Conservation (phyloP, 2,329 filamentous ascomycete species). For the Herpotrichia juniperi region DNA sequence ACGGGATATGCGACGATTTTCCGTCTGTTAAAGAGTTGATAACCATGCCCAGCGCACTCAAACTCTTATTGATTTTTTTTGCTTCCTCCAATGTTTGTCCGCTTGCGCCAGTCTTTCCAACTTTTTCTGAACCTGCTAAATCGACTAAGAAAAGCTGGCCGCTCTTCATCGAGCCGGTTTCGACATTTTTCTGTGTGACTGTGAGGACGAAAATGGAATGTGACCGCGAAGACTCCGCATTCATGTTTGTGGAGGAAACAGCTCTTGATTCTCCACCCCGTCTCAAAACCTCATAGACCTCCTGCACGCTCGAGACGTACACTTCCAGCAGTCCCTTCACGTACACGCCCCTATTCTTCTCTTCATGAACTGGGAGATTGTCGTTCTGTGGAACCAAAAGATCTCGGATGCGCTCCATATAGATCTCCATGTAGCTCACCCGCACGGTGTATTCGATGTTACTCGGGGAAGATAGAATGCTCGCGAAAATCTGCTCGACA, state of each 20-base stretch:
- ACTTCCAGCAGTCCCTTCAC: slow-evolving; percentile 95
- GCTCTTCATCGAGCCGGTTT: slow-evolving; percentile 94
- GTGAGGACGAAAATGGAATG: slow-evolving; percentile 99
- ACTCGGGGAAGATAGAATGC: slow-evolving; percentile 86
- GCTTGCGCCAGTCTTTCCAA: slow-evolving; percentile 96
- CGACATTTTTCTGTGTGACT: slow-evolving; percentile 95
- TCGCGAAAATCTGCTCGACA: slow-evolving; percentile 95
- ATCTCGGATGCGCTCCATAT: slow-evolving; percentile 98
- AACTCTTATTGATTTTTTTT: slow-evolving; percentile 99
- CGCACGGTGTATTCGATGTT: slow-evolving; percentile 99
- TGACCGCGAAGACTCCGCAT: slow-evolving; percentile 95
- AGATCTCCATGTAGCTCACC: slow-evolving; percentile 99
- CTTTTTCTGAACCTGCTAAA: slow-evolving; percentile 97
- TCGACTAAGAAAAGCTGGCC: slow-evolving; percentile 97
- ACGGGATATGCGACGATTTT: slow-evolving; percentile 94
- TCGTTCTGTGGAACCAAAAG: slow-evolving; percentile 90
- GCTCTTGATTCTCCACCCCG: slow-evolving; percentile 86
- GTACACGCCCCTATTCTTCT: slow-evolving; percentile 94
- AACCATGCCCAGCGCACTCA: slow-evolving; percentile 98
- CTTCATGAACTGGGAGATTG: slow-evolving; percentile 96
- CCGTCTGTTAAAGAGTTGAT: slow-evolving; percentile 97
- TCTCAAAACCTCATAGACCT: slow-evolving; percentile 96
- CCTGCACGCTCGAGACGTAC: slow-evolving; percentile 92
- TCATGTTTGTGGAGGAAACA: slow-evolving; percentile 99
- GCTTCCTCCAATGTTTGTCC: slow-evolving; percentile 97